A percentile compares a stretch with the other conserved stretches of the same genome.
Evolutionary conservation across 495 filamentous ascomycete genomes (phyloP).

Genomic region (Peziza echinospora): DNA sequence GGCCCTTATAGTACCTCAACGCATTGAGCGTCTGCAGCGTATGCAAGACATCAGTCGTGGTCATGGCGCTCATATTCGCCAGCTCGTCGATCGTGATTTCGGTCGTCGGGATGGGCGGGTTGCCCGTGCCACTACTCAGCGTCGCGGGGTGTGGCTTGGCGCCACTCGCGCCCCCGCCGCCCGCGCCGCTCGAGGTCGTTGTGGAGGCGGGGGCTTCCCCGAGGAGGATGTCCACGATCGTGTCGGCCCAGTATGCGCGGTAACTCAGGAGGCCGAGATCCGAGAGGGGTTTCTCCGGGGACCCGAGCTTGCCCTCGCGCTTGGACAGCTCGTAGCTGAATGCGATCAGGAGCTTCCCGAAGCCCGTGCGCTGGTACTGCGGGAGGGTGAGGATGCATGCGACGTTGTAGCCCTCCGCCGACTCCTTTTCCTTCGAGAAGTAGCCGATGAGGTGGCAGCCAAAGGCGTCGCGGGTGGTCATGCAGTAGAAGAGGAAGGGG

Average conservation of each 20-base stretch:
- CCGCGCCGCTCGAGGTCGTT: constrained; percentile 2
- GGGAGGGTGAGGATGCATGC: constrained; percentile 93
- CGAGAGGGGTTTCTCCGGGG: constrained; percentile 86
- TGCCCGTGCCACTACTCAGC: too few relatives aligned
- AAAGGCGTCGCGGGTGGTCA: constrained; percentile 65
- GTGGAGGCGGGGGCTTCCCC: too few relatives aligned
- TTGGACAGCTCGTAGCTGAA: constrained; percentile 97
- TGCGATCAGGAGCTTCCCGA: constrained; percentile 77
- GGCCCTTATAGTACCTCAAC: constrained; percentile 80
- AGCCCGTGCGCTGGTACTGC: constrained; percentile 86
- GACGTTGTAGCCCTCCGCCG: constrained; percentile 86
- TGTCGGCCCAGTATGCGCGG: constrained; percentile 91
- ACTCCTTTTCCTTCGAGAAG: constrained; percentile 96
- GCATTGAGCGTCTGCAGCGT: constrained; percentile 83
- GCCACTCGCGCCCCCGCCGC: constrained; percentile 12
- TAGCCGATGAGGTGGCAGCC: constrained; percentile 90
- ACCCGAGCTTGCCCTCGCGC: constrained; percentile 81
- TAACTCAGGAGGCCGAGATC: constrained; percentile 84
- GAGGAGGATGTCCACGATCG: constrained; percentile 62
- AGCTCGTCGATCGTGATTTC: constrained; percentile 44
- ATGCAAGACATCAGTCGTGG: constrained; percentile 80
- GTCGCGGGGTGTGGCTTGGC: not conserved
- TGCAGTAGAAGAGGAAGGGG: constrained; percentile 96
- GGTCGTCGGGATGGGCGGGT: constrained; percentile 43
- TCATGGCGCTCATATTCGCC: constrained; percentile 66